Evolutionary conservation across 345 rosid genomes (phyloP).

Genomic region (Citrus maxima): DNA sequence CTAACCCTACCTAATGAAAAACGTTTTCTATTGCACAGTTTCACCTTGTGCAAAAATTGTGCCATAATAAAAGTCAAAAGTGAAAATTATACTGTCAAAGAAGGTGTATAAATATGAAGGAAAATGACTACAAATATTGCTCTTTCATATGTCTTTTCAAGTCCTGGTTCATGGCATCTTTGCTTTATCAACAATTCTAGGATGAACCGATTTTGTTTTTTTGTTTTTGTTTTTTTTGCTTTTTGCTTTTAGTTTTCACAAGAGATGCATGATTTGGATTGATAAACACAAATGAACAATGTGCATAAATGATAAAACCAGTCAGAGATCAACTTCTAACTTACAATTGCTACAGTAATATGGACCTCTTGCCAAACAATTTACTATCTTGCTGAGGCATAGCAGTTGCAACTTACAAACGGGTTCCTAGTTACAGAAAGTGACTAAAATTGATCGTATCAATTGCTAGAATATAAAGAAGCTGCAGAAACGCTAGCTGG

Average conservation of each 20-base stretch:
- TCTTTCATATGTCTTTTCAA: background rate
- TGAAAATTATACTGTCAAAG: background rate
- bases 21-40: background rate
- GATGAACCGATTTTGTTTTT: background rate
- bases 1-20: background rate
- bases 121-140: background rate
- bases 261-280: too few species aligned
- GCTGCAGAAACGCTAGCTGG: conserved; percentile 18
- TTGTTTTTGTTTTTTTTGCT: background rate
- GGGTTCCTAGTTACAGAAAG: too few species aligned
- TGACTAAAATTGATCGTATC: too few species aligned
- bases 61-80: background rate
- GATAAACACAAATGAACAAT: too few species aligned
- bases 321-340: too few species aligned
- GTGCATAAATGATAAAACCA: too few species aligned
- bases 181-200: background rate
- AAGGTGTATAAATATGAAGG: background rate
- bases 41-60: background rate
- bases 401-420: too few species aligned
- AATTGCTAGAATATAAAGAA: background rate
- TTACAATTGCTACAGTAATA: too few species aligned
- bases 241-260: too few species aligned
- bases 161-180: too few species aligned
- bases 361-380: too few species aligned
- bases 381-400: too few species aligned